Conservation (phyloP, 139 green algal genomes). For the Coelastrella sp. region DNA sequence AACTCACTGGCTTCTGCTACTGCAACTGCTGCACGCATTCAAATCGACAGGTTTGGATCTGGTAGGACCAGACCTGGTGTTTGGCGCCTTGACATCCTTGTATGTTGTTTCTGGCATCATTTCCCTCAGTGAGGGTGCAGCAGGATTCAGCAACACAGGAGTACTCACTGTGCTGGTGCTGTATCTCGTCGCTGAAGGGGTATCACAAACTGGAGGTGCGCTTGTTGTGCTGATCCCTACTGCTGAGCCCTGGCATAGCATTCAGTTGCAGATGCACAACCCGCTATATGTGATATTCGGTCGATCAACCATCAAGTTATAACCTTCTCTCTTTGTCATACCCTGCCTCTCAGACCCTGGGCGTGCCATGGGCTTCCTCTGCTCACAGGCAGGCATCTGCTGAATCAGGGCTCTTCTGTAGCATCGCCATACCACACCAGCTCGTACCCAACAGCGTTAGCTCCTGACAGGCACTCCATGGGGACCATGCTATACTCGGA, state of each 20-base stretch:
- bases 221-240: not conserved
- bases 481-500: too few species aligned
- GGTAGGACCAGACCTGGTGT: slow-evolving; percentile 55
- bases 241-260: too few species aligned
- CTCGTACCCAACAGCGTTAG: not conserved
- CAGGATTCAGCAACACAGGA: slow-evolving; percentile 43
- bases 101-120: slow-evolving; percentile 45
- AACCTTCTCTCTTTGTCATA: too few species aligned
- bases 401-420: too few species aligned
- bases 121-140: slow-evolving; percentile 39
- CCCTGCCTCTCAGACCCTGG: too few species aligned
- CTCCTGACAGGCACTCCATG: too few species aligned
- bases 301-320: not conserved
- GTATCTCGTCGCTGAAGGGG: slow-evolving; percentile 63
- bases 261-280: too few species aligned
- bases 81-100: slow-evolving; percentile 44
- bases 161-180: slow-evolving; percentile 63
- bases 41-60: slow-evolving; percentile 40
- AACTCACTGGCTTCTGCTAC: not conserved
- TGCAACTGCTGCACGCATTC: not conserved
- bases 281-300: not conserved
- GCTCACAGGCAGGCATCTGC: too few species aligned
- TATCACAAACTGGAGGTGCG: slow-evolving; percentile 57
- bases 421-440: too few species aligned
- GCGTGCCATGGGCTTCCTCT: too few species aligned